Evolutionary conservation across 1,139 yeast species (phyloP), one percentile per base, ranked within the genome.

Genomic region (Yamadazyma sp.): DNA sequence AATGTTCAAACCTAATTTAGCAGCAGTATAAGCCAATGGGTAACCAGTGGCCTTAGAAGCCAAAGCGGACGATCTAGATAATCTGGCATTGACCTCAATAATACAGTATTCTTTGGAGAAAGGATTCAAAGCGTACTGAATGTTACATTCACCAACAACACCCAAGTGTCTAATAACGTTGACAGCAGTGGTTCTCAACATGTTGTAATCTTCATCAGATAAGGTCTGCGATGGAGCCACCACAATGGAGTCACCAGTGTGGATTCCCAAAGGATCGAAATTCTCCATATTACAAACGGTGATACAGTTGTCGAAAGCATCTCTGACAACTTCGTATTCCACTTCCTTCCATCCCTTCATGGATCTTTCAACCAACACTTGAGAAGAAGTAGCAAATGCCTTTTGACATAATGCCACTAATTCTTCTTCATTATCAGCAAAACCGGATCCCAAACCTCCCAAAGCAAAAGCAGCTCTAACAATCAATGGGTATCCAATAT

Each of bases 291-390:
- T 92, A 80, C 98, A 92, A 47, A 92, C 98, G 39, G 98, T 92
- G 59, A 92, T 89, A 80, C 98, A 92, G 80, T 92, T 92, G 66
- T 88, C 97, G 52, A 80, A 84, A 35, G 95, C 94, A 71, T 92
- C 98, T 64, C 98, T 86, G 45, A 92, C 98, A 66, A 92, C 98
- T 70, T 92, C 98, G 63, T 92, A 92, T 70, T 92, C 98, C 53
- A 92, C 88, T 71, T 92, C 98, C 66, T 92, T 92, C 98, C 98
- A 92, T 50, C 98, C 98, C 73, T 92, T 92, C 96, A 92, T 86
- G 38, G 97, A 88, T 64, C 81, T 81, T 75, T 92, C 98, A 46
- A 92, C 95, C 52, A 92, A 76, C 42, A 92, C 94, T 70, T 92
- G 98, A 20, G 98, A 97, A 39, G 96, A 85, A 16, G 95, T 80